Evolutionary conservation across 495 filamentous ascomycete species (phyloP), one percentile per base, ranked within the genome.

Genomic region (Oleoguttula mirabilis): DNA sequence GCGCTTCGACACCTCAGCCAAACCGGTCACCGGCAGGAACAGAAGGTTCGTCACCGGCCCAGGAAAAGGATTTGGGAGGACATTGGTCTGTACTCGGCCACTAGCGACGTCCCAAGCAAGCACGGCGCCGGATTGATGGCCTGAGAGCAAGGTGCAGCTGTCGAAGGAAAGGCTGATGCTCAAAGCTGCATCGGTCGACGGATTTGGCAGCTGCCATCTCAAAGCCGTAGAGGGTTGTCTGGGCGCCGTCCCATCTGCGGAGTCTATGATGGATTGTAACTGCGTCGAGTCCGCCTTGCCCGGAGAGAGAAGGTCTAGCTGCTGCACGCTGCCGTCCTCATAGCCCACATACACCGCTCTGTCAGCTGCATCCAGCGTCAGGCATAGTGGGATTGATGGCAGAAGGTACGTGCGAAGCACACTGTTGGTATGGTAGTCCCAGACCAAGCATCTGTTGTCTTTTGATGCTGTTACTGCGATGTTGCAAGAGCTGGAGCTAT

Each of bases 341-440:
- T 85, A 83, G 8, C 84, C 83, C 19, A 77, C 75, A 55, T 83
- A 95, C 45, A 84, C 71, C 10, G 80, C 86, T 28, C 90, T 73
- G 40, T 90, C 80, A 33, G 78, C 80, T 1, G 88, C 82, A 57
- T 98, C 90, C 3, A 96, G 62, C 7, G 73, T 68, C 20, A 94
- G 54, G 48, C 78, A 86, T 20, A 76, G 65, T 14, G 88, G 82
- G 17, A 70, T 68, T n/a, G 66, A 68, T 1, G 81, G 71, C 35
- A 94, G 72, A 15, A 96, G 68, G 48, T 83, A 78, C 14, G 85
- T 94, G 46, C 86, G 77, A 43, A 95, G 59, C 17, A 75, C 67
- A 21, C 68, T 68, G 25, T 86, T 86, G 1, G 72, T 82, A 21
- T 78, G 73, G 55, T 88, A 90, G 57, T 94, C 83, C 90, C 90